A percentile compares a stretch with the other conserved stretches of the same genome.
Conservation (phyloP, 108 stramenopile species). For the Pseudonitzschia multiseries region DNA sequence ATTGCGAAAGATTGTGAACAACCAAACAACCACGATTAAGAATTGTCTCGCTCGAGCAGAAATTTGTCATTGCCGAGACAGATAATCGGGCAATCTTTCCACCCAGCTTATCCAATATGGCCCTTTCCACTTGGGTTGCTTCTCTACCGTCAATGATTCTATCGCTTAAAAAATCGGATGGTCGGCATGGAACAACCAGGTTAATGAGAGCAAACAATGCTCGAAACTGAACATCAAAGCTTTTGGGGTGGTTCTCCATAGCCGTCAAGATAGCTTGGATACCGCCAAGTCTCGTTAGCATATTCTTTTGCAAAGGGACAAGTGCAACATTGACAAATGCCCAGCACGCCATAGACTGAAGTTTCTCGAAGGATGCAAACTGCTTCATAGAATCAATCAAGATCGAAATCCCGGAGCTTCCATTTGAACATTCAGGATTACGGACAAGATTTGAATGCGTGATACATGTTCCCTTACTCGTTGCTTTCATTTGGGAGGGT, state of each 20-base stretch:
- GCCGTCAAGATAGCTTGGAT: constrained; percentile 70
- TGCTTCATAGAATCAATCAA: constrained; percentile 84
- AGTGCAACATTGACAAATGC: constrained; percentile 87
- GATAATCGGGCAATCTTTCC: constrained; percentile 67
- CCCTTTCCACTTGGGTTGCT: constrained; percentile 45
- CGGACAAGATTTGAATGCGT: too few species aligned
- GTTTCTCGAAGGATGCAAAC: constrained; percentile 55
- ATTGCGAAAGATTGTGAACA: constrained; percentile 86
- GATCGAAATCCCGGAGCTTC: constrained; percentile 64
- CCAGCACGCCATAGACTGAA: constrained; percentile 93
- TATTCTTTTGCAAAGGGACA: constrained; percentile 74
- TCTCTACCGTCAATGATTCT: constrained; percentile 38
- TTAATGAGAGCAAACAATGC: constrained; percentile 91
- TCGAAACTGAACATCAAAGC: constrained; percentile 84
- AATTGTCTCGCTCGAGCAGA: constrained; percentile 81
- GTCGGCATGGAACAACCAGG: constrained; percentile 76
- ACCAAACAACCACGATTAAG: constrained; percentile 88
- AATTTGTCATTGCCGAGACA: constrained; percentile 81
- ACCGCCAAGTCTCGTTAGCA: constrained; percentile 73
- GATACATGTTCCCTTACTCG: background rate
- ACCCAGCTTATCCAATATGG: constrained; percentile 66
- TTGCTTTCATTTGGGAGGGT: background rate
- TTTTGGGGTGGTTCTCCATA: constrained; percentile 76
- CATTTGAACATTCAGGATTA: background rate
- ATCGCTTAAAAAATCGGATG: constrained; percentile 26